phyloP scores from a whole-genome alignment of 2,329 filamentous ascomycete species.

The Beauveria rudraprayagi region DNA sequence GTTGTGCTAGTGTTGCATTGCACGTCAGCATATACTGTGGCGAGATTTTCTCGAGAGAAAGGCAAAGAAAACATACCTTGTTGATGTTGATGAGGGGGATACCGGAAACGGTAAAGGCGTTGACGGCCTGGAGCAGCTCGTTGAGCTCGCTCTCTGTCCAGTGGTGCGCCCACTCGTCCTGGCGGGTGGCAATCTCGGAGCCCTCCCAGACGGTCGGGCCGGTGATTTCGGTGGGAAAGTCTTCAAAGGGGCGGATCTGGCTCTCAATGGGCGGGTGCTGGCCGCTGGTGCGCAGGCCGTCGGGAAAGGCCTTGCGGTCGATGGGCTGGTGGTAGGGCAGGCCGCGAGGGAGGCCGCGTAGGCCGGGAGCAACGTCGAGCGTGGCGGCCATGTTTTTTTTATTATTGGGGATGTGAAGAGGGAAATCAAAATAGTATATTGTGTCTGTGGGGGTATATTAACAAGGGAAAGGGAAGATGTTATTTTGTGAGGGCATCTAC shows the following conservation, averaged over 20 bases:
- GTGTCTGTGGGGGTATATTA: not conserved
- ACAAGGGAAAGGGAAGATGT: too few relatives aligned
- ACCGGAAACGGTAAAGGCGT: conserved; percentile 59
- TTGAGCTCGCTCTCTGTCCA: conserved; percentile 58
- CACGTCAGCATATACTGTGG: not conserved
- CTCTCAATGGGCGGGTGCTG: conserved; percentile 64
- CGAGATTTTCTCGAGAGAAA: not conserved
- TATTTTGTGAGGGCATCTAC: not conserved
- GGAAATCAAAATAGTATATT: not conserved
- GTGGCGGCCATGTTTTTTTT: not conserved
- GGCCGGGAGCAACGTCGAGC: conserved; percentile 7
- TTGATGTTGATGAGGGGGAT: conserved; percentile 61
- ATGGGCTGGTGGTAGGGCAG: conserved; percentile 7
- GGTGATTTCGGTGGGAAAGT: conserved; percentile 62
- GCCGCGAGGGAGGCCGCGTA: conserved; percentile 6
- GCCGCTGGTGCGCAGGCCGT: conserved; percentile 49
- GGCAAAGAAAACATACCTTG: conserved; percentile 12
- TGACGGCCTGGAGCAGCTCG: conserved; percentile 58
- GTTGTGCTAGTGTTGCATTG: conserved; percentile 22
- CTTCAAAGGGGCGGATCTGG: conserved; percentile 55
- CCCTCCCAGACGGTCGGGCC: conserved; percentile 67
- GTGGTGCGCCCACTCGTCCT: conserved; percentile 64
- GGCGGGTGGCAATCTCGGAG: conserved; percentile 53
- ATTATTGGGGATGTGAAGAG: not conserved
- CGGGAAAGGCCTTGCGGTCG: conserved; percentile 30